Percentiles rank a stretch among this genome's conserved stretches.
Evolutionary conservation across 2,329 filamentous ascomycete genomes (phyloP).

Genomic region (Uncinocarpus reesii): DNA sequence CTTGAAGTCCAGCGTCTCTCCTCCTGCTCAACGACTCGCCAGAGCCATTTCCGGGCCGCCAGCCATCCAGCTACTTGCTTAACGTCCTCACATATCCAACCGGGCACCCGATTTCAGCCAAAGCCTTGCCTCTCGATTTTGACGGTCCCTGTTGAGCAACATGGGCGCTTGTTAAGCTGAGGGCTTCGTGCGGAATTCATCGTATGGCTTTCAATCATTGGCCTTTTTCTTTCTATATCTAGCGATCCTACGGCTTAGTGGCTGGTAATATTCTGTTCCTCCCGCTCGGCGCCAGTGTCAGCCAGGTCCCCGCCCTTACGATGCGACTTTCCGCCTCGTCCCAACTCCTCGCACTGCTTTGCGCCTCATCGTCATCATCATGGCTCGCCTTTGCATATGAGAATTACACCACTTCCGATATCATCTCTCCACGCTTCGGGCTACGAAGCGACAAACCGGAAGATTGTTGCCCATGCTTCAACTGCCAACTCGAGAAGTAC

Average conservation of each 20-base stretch:
- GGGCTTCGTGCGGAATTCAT: not conserved
- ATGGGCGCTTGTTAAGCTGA: not conserved
- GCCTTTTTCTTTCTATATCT: not conserved
- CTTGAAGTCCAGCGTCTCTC: too few relatives aligned
- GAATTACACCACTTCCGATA: slow-evolving; percentile 52
- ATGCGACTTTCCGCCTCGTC: slow-evolving; percentile 14
- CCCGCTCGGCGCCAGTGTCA: slow-evolving; percentile 9
- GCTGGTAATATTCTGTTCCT: not conserved
- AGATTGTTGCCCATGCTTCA: slow-evolving; percentile 59
- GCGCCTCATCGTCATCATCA: slow-evolving; percentile 22
- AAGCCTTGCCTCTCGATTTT: too few relatives aligned
- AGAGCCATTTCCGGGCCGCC: too few relatives aligned
- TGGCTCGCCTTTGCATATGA: slow-evolving; percentile 22
- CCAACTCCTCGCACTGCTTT: slow-evolving; percentile 12
- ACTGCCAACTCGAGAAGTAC: slow-evolving; percentile 90
- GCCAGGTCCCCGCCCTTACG: not conserved
- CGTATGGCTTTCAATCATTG: not conserved
- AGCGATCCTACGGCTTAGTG: not conserved
- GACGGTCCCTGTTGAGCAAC: too few relatives aligned
- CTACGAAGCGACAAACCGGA: slow-evolving; percentile 61
- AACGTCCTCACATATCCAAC: too few relatives aligned
- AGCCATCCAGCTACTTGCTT: too few relatives aligned
- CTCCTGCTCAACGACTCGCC: too few relatives aligned
- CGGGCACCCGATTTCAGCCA: too few relatives aligned
- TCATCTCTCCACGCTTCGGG: slow-evolving; percentile 52